Base-by-base conservation (phyloP, 495 filamentous ascomycete species). In the Aspergillus kassunensis region DNA sequence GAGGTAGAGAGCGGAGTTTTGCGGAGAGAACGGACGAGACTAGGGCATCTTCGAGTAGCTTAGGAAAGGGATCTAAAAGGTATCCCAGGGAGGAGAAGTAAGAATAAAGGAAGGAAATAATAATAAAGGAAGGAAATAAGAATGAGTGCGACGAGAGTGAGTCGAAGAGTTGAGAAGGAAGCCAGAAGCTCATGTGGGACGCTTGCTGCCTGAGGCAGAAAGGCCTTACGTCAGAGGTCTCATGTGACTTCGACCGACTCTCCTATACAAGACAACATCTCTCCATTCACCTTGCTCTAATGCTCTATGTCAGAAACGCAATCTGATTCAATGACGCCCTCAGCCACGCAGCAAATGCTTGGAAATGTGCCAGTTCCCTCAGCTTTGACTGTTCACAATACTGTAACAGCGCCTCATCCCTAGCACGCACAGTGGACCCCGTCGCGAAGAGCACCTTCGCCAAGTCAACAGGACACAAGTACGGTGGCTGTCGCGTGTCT, bases 401-500 rank as follows among this genome's bases (percentile, higher is more conserved):
- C 5, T 11, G 21, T 9, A 70, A 47, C 40, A 83, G 44, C 13
- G 71, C 70, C 24, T 37, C 23, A 58, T 82, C 80, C 37, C 75
- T 61, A 23, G 72, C 61, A 6, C 19, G n/a, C 8, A 42, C 25
- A 30, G 53, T 44, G n/a, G 39, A 2, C 27, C 49, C 49, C 10
- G 71, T 77, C 13, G 77, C 73, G 24, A 57, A 44, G 3, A 69
- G 51, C 4, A 86, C 40, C 60, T 87, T 88, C 6, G 69, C 71
- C 52, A 80, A 47, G 59, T 83, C 84, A 2, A 87, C 71, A 0
- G 82, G 83, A 57, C 85, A 88, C 13, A 86, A 58, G 60, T 85
- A 87, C 10, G 82, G 80, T 37, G 84, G 83, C 61, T 88, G 85
- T 30, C 83, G 62, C 11, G 74, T 69, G 63, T 87, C 86, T 63